Conservation (phyloP, 208 protist genomes). For the Angomonas deanei region DNA sequence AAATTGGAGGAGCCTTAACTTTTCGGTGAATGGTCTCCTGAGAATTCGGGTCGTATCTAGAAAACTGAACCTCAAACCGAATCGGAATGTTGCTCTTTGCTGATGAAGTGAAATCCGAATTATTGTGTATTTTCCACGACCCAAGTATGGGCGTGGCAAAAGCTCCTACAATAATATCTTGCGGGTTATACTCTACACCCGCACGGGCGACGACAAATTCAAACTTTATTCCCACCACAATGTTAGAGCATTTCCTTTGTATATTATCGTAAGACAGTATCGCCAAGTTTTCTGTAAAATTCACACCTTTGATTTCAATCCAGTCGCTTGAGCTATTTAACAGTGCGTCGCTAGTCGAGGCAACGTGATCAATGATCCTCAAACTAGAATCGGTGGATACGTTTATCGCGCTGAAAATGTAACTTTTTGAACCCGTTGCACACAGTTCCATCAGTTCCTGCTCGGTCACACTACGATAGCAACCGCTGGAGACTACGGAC, state of each 20-base stretch:
- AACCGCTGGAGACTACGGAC: constrained; percentile 51
- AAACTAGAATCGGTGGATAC: constrained; percentile 5
- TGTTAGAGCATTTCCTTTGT: constrained; percentile 38
- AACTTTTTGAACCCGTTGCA: constrained; percentile 19
- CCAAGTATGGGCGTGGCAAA: constrained; percentile 53
- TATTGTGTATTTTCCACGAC: constrained; percentile 47
- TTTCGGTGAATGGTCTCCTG: constrained; percentile 33
- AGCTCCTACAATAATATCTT: constrained; percentile 67
- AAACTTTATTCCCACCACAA: constrained; percentile 57
- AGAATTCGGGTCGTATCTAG: constrained; percentile 31
- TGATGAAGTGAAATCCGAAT: constrained; percentile 24
- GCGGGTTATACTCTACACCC: constrained; percentile 64
- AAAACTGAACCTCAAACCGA: constrained; percentile 47
- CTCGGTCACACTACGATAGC: constrained; percentile 34
- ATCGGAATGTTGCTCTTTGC: constrained; percentile 36
- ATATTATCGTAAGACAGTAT: constrained; percentile 38
- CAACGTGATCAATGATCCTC: constrained; percentile 41
- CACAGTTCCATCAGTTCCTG: constrained; percentile 42
- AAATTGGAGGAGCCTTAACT: constrained; percentile 54
- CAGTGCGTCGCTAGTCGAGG: constrained; percentile 62
- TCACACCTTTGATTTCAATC: constrained; percentile 50
- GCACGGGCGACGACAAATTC: constrained; percentile 64
- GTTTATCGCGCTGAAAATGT: constrained; percentile 31
- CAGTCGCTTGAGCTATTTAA: constrained; percentile 69
- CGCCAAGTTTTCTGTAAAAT: constrained; percentile 9